Evolutionary conservation across 2,329 filamentous ascomycete species (phyloP).

Genomic region (Nemania abortiva): DNA sequence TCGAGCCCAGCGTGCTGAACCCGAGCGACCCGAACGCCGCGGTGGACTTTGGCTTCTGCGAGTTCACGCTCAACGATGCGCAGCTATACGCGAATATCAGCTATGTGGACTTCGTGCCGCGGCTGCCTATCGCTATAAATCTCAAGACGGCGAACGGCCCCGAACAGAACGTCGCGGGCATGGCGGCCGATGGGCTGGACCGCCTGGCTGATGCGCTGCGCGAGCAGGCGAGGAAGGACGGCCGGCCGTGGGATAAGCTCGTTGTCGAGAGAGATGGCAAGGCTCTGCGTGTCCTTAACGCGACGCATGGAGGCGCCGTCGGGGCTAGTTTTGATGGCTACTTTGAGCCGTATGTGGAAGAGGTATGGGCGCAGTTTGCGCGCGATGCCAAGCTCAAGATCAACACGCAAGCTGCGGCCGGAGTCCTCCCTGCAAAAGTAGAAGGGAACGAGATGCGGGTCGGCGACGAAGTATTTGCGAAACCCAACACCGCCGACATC

Average conservation of each 20-base stretch:
- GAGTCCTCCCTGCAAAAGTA: slow-evolving; percentile 65
- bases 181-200: slow-evolving; percentile 68
- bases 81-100: slow-evolving; percentile 74
- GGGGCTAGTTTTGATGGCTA: slow-evolving; percentile 60
- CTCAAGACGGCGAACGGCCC: slow-evolving; percentile 58
- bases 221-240: slow-evolving; percentile 67
- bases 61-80: slow-evolving; percentile 69
- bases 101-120: slow-evolving; percentile 73
- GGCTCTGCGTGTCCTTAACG: slow-evolving; percentile 58
- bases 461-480: slow-evolving; percentile 60
- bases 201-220: slow-evolving; percentile 65
- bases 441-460: slow-evolving; percentile 55
- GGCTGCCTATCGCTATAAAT: slow-evolving; percentile 66
- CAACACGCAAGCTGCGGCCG: slow-evolving; percentile 73
- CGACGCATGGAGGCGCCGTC: slow-evolving; percentile 59
- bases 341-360: slow-evolving; percentile 58
- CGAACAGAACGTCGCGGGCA: slow-evolving; percentile 67
- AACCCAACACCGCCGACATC: slow-evolving; percentile 72
- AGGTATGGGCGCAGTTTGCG: slow-evolving; percentile 55
- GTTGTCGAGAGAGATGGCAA: slow-evolving; percentile 52
- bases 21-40: slow-evolving; percentile 66
- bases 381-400: slow-evolving; percentile 61
- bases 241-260: slow-evolving; percentile 71
- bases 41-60: slow-evolving; percentile 68
- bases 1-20: slow-evolving; percentile 76